Evolutionary conservation across 192 early-diverging fungal genomes (phyloP), one percentile per base, ranked within the genome.

Genomic region (Coemansia sp.): DNA sequence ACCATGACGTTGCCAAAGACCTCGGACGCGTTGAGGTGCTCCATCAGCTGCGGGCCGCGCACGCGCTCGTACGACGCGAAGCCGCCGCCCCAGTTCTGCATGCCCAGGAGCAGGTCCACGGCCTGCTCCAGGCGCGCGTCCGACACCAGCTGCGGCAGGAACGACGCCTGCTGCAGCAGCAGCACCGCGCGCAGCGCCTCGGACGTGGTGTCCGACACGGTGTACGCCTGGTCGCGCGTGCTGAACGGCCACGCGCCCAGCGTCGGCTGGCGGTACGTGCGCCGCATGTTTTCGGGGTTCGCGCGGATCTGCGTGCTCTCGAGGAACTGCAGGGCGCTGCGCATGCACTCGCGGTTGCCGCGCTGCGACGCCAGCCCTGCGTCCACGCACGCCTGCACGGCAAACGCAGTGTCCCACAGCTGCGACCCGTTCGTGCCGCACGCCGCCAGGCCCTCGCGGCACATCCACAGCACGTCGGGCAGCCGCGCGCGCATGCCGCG

Each of bases 1-100:
- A 94, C 86, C 95, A 98, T 98, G 58, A 96, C 94, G 58, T 91
- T 91, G 54, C 92, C 94, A 89, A 99, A 99, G 16, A 99, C 93
- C 80, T 97, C 94, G 19, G 97, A 92, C 12, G 97, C 92, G 68
- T 99, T 99, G 57, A 99, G 75, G 46, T 64, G 77, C 69, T 99
- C 97, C 49, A 99, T 71, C 73, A 88, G 73, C 64, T 77, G 57
- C 8, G 90, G 86, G 4, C 91, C 92, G 48, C 95, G 86, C 44
- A 89, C 85, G 9, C 66, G 69, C 71, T 99, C 97, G 74, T 99
- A 99, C 42, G 85, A 88, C 2, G 94, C 93, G 70, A 99, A 96
- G 6, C 97, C 97, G 18, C 91, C 92, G 67, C 87, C 90, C 27
- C 58, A 44, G 82, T 97, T 98, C 72, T 95, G 95, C 94, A 98